Evolutionary conservation across 805 yeast species (phyloP), one percentile per base, ranked within the genome.

Genomic region (Hermanozyma aechmeae): DNA sequence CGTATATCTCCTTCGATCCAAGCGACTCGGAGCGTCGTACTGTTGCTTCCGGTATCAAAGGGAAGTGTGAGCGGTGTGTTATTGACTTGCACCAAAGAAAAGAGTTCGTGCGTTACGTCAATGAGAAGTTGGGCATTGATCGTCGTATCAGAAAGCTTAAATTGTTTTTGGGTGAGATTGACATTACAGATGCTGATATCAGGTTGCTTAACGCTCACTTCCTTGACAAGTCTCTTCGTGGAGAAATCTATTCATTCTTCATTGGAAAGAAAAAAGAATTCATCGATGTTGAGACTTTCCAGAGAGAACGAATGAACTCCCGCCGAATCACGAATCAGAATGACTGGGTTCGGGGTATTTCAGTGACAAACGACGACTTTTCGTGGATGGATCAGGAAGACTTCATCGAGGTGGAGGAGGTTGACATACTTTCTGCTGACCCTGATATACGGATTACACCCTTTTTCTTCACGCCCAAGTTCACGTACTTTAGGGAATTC

Each of bases 331-430:
- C 9, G 9, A 7, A 17, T 7, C 20, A 17, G 10, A 10, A 17
- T 17, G 9, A 10, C 9, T 17, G 20, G 20, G 20, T 17, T 17
- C 7, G n/a, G 22, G 22, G 4, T 20, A 8, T 20, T 20, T 20
- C 9, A 11, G 41, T 40, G 5, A 46, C 39, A 21, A 59, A 53
- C 12, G 44, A 42, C 11, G 61, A 58, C 32, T 42, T 41, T 22
- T 47, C 59, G 39, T 86, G 96, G 96, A 61, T 73, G 27, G 93
- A 85, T 44, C 53, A 61, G 14, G 79, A 80, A 33, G 96, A 86
- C 48, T 86, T 71, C 41, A 58, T 71, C 8, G 96, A 86, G 41
- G 46, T 85, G 24, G 82, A 79, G 34, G 56, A 65, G 27, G 48
- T 62, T 8, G 65, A 70, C 4, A 40, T 60, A 1, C 49, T 58